Evolutionary conservation across 1,139 yeast genomes (phyloP), one percentile per base, ranked within the genome.

Genomic region (Candida sanyaensis): DNA sequence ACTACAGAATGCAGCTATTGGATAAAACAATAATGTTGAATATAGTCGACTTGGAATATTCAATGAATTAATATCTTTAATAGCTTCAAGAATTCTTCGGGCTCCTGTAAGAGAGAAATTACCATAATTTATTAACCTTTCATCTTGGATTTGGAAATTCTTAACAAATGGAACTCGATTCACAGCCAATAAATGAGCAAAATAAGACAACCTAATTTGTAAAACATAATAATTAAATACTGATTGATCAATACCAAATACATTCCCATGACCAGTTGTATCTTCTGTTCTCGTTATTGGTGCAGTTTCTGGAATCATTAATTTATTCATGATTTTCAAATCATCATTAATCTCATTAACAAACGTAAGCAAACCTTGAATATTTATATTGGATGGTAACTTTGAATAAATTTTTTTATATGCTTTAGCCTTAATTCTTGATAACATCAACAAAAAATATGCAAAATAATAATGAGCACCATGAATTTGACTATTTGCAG

Each of bases 1-100:
- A 43, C 61, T 64, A 44, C 70, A 58, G 46, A 60, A 69, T 2
- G 78, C 77, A 28, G 66, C 57, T 31, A 68, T 53, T 0, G 75
- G 74, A 49, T 61, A 71, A 44, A 63, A 65, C 29, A 63, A 49
- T 32, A 65, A 47, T 68, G 73, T 68, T 34, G 67, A 64, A 47
- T 59, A 57, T 43, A 61, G 27, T 28, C 44, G 21, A 3, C 3
- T 17, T 8, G 44, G 39, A 11, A 41, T 34, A 6, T 34, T 10
- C 17, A 27, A 41, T 23, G 32, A 13, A 4, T 27, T 12, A 6
- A 68, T 34, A 27, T 55, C 58, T 5, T 50, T 55, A 2, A 60
- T 57, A 26, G 68, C 50, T 37, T 58, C 59, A 13, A 73, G 52
- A 5, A 72, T 63, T 4, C 72, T 66, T 47, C 76, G 57, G 2